Conservation (phyloP, 2,329 filamentous ascomycete species). For the Ustulina deusta region DNA sequence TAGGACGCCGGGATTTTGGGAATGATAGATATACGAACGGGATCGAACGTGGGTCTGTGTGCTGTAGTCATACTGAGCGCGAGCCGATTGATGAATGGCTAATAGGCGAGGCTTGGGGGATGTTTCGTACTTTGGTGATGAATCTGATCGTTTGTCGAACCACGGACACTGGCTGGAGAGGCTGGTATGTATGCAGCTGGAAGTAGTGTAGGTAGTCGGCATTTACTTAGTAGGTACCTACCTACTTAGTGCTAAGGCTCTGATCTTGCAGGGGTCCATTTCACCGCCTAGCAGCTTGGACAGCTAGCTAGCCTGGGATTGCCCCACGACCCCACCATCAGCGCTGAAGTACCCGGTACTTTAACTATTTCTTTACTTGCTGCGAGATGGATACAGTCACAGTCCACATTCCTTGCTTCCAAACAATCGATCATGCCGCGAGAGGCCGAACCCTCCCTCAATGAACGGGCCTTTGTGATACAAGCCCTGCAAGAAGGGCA, state of each 20-base stretch:
- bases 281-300: conserved; percentile 64
- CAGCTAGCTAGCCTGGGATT: conserved; percentile 9
- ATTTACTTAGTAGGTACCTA: background rate
- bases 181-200: background rate
- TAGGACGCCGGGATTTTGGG: background rate
- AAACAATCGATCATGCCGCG: conserved; percentile 77
- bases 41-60: conserved; percentile 94
- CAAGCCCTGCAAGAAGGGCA: conserved; percentile 84
- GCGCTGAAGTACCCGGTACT: conserved; percentile 11
- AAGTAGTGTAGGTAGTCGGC: background rate
- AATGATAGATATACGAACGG: conserved; percentile 65
- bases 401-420: conserved; percentile 27
- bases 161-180: conserved; percentile 4
- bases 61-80: conserved; percentile 70
- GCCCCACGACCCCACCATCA: conserved; percentile 45
- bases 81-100: conserved; percentile 5
- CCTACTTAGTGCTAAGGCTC: conserved; percentile 24
- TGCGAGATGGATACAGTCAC: conserved; percentile 41
- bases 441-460: conserved; percentile 89
- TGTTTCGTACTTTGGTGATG: conserved; percentile 2
- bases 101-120: background rate
- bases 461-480: conserved; percentile 87
- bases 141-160: conserved; percentile 4
- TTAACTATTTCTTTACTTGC: conserved; percentile 14
- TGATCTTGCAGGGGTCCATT: conserved; percentile 43